Conservation (phyloP, 768 basidiomycete genomes). For the Flagelloscypha sp. region DNA sequence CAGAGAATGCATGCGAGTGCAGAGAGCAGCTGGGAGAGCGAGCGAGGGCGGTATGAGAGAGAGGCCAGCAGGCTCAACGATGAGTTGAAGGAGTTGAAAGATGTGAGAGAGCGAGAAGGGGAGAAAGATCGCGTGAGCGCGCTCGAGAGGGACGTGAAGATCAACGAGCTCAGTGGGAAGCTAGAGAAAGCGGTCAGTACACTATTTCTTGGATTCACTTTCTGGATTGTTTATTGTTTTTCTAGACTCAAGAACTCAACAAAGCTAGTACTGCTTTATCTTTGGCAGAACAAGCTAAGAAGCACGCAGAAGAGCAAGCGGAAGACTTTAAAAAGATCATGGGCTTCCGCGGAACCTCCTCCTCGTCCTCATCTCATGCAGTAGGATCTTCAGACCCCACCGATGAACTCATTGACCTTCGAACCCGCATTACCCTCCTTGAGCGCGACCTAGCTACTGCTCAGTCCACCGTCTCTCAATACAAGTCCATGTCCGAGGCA, state of each 20-base stretch:
- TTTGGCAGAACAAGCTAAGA: conserved; percentile 70
- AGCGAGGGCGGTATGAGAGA: conserved; percentile 73
- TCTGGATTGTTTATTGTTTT: conserved; percentile 4
- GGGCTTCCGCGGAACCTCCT: no score
- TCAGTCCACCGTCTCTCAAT: conserved; percentile 70
- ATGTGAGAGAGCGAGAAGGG: conserved; percentile 72
- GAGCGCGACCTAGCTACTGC: conserved; percentile 60
- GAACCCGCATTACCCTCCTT: conserved; percentile 29
- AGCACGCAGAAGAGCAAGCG: conserved; percentile 66
- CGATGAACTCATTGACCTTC: no score
- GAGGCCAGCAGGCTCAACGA: no score
- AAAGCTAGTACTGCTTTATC: conserved; percentile 64
- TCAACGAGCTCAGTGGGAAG: conserved; percentile 62
- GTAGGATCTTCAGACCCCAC: no score
- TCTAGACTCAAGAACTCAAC: conserved; percentile 53
- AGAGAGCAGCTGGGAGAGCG: conserved; percentile 76
- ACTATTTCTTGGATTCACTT: background rate
- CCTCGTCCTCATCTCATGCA: no score
- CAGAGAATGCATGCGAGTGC: conserved; percentile 87
- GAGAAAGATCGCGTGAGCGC: conserved; percentile 66
- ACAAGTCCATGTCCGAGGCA: conserved; percentile 77
- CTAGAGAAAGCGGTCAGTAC: conserved; percentile 61
- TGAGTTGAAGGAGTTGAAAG: conserved; percentile 69
- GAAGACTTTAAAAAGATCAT: conserved; percentile 47
- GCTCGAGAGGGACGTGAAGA: conserved; percentile 74